phyloP scores from a whole-genome alignment of 164 flowering plant genomes.

The Aristolochia contorta region DNA sequence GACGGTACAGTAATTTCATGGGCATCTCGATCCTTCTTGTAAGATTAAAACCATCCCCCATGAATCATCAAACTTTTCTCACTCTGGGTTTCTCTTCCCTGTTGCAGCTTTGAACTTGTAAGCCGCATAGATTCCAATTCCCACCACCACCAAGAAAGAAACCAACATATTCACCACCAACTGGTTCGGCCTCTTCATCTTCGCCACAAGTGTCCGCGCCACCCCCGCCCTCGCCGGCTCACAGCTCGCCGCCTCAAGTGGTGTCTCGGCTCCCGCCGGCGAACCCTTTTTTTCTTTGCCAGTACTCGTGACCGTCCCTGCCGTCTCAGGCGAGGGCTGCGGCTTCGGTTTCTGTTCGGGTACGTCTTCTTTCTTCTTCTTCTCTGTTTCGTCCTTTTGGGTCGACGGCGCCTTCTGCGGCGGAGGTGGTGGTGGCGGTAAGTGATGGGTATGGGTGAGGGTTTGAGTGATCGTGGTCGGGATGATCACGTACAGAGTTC shows the following conservation, averaged over 20 bases:
- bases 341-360: neutral
- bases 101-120: neutral
- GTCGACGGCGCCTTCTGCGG: neutral
- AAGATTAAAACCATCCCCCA: too few relatives aligned
- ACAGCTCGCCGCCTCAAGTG: too few relatives aligned
- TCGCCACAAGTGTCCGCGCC: too few relatives aligned
- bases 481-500: constrained; percentile 24
- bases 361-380: too few relatives aligned
- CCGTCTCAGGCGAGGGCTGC: neutral
- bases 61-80: too few relatives aligned
- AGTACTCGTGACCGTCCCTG: neutral
- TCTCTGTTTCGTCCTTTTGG: too few relatives aligned
- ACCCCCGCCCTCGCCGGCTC: too few relatives aligned
- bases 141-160: constrained; percentile 2
- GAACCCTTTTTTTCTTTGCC: neutral
- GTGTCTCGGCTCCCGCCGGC: too few relatives aligned
- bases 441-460: too few relatives aligned
- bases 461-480: constrained; percentile 19
- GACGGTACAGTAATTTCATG: too few relatives aligned
- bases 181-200: neutral
- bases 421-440: neutral
- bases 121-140: constrained; percentile 1
- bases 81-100: too few relatives aligned
- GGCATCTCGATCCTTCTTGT: too few relatives aligned
- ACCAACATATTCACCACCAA: constrained; percentile 7